Base-by-base conservation (phyloP, 2,329 filamentous ascomycete genomes). In the Trichoderma hamatum region DNA sequence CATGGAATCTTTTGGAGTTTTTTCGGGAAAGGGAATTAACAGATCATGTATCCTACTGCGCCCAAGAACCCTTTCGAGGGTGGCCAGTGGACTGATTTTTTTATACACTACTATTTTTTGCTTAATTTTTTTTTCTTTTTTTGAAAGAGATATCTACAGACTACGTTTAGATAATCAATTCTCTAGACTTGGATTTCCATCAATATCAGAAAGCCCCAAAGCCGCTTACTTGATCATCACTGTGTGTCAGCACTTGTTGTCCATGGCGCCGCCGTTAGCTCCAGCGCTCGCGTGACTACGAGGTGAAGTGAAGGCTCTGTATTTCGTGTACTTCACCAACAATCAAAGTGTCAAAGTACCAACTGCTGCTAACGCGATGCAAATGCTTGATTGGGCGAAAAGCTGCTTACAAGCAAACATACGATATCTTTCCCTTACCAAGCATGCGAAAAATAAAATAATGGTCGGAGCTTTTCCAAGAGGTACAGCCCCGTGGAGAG, bases 1-100 rank as follows among this genome's bases (percentile, higher is more conserved):
- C 51, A 46, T 36, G 62, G 62, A 66, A 66, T 56, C 19, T 39
- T n/a, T 54, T 64, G 63, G 63, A 67, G 63, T 66, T 66, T 66
- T 32, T 54, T 49, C 16, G 43, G 52, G 36, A 54, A 39, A 24
- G 49, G 43, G 52, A 39, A 54, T 28, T n/a, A 26, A 19, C 26
- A 52, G n/a, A 52, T 34, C 60, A 63, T 24, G 26, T 55, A 3
- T 21, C 13, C 28, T 16, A 59, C 28, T 67, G 52, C 63, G 28
- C 39, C 39, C 54, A 28, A 10, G 9, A n/a, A 16, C 39, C 34
- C 21, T 67, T 56, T 56, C 5, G 36, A 36, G 36, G 49, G 36
- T 11, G 26, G 36, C 32, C 19, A 39, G n/a, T 19, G 39, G 19
- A 36, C 19, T 58, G 34, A 43, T 30, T 54, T 54, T 52, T 43